Evolutionary conservation across 192 early-diverging fungal genomes (phyloP).

Genomic region (Allomyces macrogynus): DNA sequence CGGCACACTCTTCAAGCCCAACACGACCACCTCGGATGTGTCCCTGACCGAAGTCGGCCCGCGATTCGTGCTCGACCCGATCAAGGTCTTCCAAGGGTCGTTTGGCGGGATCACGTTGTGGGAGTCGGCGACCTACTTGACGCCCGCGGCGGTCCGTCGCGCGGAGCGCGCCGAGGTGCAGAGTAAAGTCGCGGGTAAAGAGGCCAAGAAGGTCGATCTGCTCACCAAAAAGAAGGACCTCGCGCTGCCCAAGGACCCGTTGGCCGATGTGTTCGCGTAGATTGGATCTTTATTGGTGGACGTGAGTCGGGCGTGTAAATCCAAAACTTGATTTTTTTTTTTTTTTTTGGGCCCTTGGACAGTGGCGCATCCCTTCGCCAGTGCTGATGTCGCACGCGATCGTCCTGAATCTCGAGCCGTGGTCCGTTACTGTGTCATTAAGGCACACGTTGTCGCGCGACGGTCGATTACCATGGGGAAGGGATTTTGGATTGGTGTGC

Average conservation of each 20-base stretch:
- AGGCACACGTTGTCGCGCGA: no score
- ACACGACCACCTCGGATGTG: conserved; percentile 41
- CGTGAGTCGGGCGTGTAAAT: no score
- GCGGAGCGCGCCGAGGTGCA: background rate
- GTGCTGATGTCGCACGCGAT: no score
- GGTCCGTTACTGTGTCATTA: no score
- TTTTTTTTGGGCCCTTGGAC: no score
- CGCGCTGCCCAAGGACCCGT: conserved; percentile 19
- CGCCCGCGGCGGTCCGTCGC: conserved; percentile 28
- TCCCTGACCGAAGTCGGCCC: conserved; percentile 90
- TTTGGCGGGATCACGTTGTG: conserved; percentile 84
- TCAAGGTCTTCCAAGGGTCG: conserved; percentile 85
- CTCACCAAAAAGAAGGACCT: conserved; percentile 12
- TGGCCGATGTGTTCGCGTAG: conserved; percentile 15
- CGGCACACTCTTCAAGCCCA: conserved; percentile 1
- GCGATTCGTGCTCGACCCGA: conserved; percentile 79
- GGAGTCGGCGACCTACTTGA: conserved; percentile 71
- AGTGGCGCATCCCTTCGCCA: no score
- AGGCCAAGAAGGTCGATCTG: conserved; percentile 5
- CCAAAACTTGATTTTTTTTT: no score
- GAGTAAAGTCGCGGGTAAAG: background rate
- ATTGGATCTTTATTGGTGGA: no score
- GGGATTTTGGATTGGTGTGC: no score
- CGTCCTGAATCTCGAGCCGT: no score
- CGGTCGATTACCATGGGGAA: no score